Base-by-base conservation (phyloP, 2,329 filamentous ascomycete genomes). In the Hymenoscyphus albidus region DNA sequence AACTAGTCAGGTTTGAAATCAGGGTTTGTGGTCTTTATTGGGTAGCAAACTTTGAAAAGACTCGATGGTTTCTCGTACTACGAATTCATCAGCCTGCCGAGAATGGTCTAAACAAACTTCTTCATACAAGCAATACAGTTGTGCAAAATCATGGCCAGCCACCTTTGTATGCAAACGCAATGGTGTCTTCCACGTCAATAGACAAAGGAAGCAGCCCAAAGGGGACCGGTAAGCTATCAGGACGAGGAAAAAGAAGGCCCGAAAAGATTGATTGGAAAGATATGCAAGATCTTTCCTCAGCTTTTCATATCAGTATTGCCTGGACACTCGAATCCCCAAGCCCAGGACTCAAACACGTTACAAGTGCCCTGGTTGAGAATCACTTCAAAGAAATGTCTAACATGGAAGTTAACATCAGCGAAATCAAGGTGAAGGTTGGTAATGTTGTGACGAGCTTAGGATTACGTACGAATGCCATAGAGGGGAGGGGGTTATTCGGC, bases 301-400 rank as follows among this genome's bases (percentile, higher is more conserved):
- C 84, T 27, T 97, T 97, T 73, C 95, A 99, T 77, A 80, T 98
- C 65, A 97, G 93, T 57, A 86, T 99, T 63, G 95, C 89, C 0
- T 98, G 94, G 95, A 89, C 85, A 0, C 81, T 94, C 67, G 76
- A 80, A 10, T 75, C 79, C 54, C 87, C 86, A 0, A 79, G 76
- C 5, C 65, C 78, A 2, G 80, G 82, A 40, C 72, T 83, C 14
- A 71, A 73, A 16, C 67, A 75, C 59, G 72, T 72, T 32, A 83
- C 80, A 0, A 70, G 74, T 2, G 65, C 68, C 3, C 67, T 65
- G 9, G 61, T 58, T 5, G 55, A 35, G 10, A 56, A 68, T 3
- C 22, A 68, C 18, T 62, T 70, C n/a, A 40, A 69, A 7, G 59
- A 64, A 13, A 27, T 73, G 18, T 71, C 68, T 10, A 72, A 71